A percentile compares a stretch with the other conserved stretches of the same genome.
These are phyloP conservation scores for Russula griseocarnosa DNA, from an alignment of 768 basidiomycete genomes.

Conservation along the genomic window DNA sequence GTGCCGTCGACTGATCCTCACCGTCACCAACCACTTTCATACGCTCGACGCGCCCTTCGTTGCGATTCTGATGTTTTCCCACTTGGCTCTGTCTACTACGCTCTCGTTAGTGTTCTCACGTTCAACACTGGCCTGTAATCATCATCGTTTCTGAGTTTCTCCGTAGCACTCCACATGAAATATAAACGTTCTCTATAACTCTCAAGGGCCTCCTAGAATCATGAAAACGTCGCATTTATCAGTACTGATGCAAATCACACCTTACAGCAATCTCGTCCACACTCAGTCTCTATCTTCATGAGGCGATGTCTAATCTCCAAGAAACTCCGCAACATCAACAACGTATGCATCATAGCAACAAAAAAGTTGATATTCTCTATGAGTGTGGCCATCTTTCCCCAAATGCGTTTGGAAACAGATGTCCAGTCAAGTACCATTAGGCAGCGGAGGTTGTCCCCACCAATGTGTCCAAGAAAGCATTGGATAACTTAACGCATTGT, in stretches of 20 bases:
- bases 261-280: not conserved
- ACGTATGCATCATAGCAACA: not conserved
- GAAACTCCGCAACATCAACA: not conserved
- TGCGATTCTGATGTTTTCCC: not conserved
- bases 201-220: not conserved
- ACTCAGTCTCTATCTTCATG: not conserved
- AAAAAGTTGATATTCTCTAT: not conserved
- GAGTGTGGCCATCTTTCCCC: not conserved
- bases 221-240: not conserved
- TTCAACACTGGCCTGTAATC: not conserved
- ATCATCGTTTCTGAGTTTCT: not conserved
- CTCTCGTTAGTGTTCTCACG: not conserved
- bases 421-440: conserved; percentile 1
- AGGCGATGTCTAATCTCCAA: not conserved
- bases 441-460: conserved; percentile 32
- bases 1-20: too few species aligned
- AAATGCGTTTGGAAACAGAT: not conserved
- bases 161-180: not conserved
- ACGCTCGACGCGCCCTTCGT: not conserved
- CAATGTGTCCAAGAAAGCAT: conserved; percentile 75
- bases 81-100: not conserved
- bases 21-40: not conserved
- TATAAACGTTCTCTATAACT: not conserved
- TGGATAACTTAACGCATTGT: conserved; percentile 68
- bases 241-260: not conserved